Evolutionary conservation across 345 rosid species (phyloP).

Genomic region (Boechera stricta): DNA sequence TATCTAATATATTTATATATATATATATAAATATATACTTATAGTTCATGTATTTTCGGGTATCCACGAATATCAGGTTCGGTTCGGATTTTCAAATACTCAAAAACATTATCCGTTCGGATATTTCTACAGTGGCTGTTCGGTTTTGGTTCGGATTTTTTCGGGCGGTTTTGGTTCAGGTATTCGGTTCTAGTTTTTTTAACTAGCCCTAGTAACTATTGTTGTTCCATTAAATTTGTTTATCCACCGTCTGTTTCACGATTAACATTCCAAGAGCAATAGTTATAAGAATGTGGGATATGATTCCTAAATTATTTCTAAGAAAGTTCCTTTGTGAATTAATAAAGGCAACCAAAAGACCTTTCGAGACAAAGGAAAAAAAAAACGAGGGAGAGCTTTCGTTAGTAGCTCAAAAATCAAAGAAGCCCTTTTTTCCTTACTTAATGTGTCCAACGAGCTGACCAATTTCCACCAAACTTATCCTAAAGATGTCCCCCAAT

Average conservation of each 20-base stretch:
- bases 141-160: too few species aligned
- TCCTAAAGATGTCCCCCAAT: slow-evolving; percentile 37
- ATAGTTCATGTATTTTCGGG: too few species aligned
- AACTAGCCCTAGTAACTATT: too few species aligned
- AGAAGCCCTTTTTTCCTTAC: slow-evolving; percentile 38
- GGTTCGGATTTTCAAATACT: too few species aligned
- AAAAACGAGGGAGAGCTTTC: slow-evolving; percentile 12
- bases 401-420: slow-evolving; percentile 44
- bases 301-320: slow-evolving; percentile 1
- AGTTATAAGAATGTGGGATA: slow-evolving; percentile 1
- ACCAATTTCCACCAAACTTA: slow-evolving; percentile 48
- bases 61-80: too few species aligned
- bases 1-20: too few species aligned
- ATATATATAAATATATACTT: too few species aligned
- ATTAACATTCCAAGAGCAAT: not conserved
- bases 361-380: not conserved
- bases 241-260: not conserved
- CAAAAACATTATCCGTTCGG: too few species aligned
- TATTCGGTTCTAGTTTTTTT: too few species aligned
- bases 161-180: too few species aligned
- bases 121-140: too few species aligned
- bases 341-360: slow-evolving; percentile 31
- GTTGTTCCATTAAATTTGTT: not conserved
- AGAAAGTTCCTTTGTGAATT: slow-evolving; percentile 35
- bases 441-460: slow-evolving; percentile 48